Conservation (phyloP, 805 yeast species). For the baker's yeast (Saccharomyces cerevisiae) region DNA sequence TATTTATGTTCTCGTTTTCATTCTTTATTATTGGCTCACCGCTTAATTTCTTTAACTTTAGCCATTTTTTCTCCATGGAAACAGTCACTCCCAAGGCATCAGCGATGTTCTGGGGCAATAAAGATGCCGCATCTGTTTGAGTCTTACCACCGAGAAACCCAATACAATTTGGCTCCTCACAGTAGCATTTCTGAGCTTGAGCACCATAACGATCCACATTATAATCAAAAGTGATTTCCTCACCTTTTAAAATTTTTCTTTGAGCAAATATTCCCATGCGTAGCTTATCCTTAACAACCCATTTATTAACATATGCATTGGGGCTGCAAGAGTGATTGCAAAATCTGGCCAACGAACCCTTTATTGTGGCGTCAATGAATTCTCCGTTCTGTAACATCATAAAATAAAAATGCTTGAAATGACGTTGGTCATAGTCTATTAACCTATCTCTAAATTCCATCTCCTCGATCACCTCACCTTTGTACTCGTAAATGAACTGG, state of each 20-base stretch:
- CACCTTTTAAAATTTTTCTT: constrained; percentile 61
- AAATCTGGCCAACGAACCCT: constrained; percentile 84
- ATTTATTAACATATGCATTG: constrained; percentile 89
- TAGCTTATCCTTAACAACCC: constrained; percentile 88
- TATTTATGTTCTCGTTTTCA: constrained; percentile 50
- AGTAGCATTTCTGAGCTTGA: constrained; percentile 84
- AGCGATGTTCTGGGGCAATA: constrained; percentile 73
- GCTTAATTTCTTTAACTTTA: constrained; percentile 46
- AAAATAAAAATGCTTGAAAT: constrained; percentile 78
- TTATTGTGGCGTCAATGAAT: constrained; percentile 88
- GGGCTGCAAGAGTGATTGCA: constrained; percentile 95
- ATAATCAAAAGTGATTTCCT: constrained; percentile 76
- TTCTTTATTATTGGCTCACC: constrained; percentile 40
- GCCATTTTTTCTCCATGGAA: constrained; percentile 63
- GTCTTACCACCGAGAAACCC: constrained; percentile 96
- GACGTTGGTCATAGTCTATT: constrained; percentile 60
- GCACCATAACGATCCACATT: constrained; percentile 97
- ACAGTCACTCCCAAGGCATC: constrained; percentile 77
- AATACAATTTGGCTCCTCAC: constrained; percentile 87
- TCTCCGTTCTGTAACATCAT: constrained; percentile 93
- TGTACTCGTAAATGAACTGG: constrained; percentile 81
- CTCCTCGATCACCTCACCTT: constrained; percentile 90
- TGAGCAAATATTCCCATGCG: constrained; percentile 94
- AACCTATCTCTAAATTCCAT: constrained; percentile 63
- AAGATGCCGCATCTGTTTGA: constrained; percentile 82